Evolutionary conservation across 352 stramenopile genomes (phyloP).

Genomic region (Salisapilia sapeloensis): DNA sequence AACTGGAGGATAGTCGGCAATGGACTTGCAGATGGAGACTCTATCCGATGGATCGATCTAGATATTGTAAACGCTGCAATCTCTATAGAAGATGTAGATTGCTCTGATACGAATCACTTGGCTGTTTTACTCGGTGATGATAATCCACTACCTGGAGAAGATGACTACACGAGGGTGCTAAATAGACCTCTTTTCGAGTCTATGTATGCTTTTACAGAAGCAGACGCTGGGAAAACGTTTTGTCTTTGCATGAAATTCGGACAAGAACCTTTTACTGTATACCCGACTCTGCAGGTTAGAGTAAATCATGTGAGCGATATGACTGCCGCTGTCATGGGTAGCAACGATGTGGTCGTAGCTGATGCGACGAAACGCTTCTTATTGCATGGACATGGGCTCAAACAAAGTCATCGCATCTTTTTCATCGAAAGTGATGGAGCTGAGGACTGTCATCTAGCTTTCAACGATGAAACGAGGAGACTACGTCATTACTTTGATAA

Average conservation of each 20-base stretch:
- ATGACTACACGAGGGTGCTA: slow-evolving; percentile 23
- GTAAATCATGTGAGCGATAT: slow-evolving; percentile 24
- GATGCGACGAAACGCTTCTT: slow-evolving; percentile 27
- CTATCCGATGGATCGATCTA: slow-evolving; percentile 33
- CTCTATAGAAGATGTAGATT: slow-evolving; percentile 12
- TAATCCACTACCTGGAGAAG: slow-evolving; percentile 10
- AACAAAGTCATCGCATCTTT: slow-evolving; percentile 35
- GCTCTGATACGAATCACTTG: slow-evolving; percentile 13
- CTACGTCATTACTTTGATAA: slow-evolving; percentile 13
- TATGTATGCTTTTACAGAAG: slow-evolving; percentile 15
- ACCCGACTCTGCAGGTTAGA: slow-evolving; percentile 18
- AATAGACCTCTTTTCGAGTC: slow-evolving; percentile 1
- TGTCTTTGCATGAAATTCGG: slow-evolving; percentile 56
- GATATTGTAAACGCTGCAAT: slow-evolving; percentile 12
- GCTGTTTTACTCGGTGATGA: slow-evolving; percentile 5
- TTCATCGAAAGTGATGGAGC: slow-evolving; percentile 37
- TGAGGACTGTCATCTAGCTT: too few species aligned
- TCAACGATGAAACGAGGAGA: slow-evolving; percentile 10
- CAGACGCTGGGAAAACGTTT: slow-evolving; percentile 27
- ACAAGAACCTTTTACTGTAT: slow-evolving; percentile 37
- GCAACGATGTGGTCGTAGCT: slow-evolving; percentile 23
- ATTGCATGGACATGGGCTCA: slow-evolving; percentile 26
- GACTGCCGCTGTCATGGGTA: slow-evolving; percentile 8
- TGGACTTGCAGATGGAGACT: slow-evolving; percentile 18
- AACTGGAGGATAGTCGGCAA: slow-evolving; percentile 26